Base-by-base conservation (phyloP, 306 rosid species). In the Fagus sylvatica region DNA sequence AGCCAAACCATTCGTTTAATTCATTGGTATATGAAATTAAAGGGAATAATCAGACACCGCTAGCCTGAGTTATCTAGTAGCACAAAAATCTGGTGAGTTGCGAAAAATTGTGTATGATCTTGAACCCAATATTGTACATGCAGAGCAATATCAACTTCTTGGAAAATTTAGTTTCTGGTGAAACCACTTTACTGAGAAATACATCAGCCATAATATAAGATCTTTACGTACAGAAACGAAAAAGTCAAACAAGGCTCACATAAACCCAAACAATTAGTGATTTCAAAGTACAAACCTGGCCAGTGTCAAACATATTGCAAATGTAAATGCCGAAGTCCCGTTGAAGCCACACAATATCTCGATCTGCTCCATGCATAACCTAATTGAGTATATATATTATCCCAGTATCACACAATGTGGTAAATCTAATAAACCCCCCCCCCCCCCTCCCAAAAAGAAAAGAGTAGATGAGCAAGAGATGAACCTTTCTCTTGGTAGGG, bases 361-460 rank as follows among this genome's bases (percentile, higher is more conserved):
- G 88, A 87, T 94, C 90, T 49, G 98, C 97, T 87, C 98, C 98
- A 86, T 94, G 98, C 97, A 94, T 60, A 83, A 94, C 97, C 98
- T 94, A 77, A 79, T 85, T 76, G 82, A 83, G 80, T 84, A 80
- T 51, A 75, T 65, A 73, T 57, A 71, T 71, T 36, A 22, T 46
- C 51, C 15, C 51, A 46, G 51, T 46, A 75, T 82, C 80, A 84
- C 51, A 54, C 51, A 64, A 46, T 49, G 73, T 60, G 74, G 53
- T 49, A 37, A 55, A 30, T 59, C 41, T 22, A 73, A 48, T 28
- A 0, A 10, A 5, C 42, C 0, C 42, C 3, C 3, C 7, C 42
- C 51, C 51, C 15, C 51, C 51, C 49, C 10, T 1, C 51, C 51
- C 13, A 60, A 32, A 6, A 3, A 73, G 54, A 57, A 60, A 1